Conservation (phyloP, 345 rosid genomes). For the Odontarrhena argentea region DNA sequence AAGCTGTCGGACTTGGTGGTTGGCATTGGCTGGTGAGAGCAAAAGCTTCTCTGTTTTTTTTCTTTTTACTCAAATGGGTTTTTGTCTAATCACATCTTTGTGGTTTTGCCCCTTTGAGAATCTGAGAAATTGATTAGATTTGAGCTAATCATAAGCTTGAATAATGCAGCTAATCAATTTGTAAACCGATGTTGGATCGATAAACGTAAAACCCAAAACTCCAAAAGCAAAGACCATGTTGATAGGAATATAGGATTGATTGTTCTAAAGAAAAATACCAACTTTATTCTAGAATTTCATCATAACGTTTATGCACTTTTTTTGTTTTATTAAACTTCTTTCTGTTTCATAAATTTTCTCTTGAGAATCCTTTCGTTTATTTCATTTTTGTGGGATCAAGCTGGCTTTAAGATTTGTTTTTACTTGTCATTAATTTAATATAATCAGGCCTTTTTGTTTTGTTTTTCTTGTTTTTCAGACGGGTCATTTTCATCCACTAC, state of each 20-base stretch:
- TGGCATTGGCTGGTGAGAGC: constrained; percentile 96
- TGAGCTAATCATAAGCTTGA: constrained; percentile 25
- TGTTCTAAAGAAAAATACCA: constrained; percentile 3
- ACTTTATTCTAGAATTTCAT: constrained; percentile 28
- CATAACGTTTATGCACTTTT: constrained; percentile 36
- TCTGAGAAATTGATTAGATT: constrained; percentile 1
- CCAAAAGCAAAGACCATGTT: neutral
- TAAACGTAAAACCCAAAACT: neutral
- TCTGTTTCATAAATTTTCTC: constrained; percentile 7
- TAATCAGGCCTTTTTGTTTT: constrained; percentile 4
- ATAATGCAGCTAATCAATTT: constrained; percentile 29
- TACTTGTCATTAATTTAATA: constrained; percentile 34
- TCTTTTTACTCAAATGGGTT: neutral
- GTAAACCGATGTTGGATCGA: constrained; percentile 25
- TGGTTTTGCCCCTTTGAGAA: neutral
- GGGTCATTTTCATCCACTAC: constrained; percentile 39
- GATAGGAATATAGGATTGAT: constrained; percentile 34
- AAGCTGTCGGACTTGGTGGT: constrained; percentile 96
- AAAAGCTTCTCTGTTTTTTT: neutral
- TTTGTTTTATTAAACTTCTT: neutral
- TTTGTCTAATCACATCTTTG: constrained; percentile 24
- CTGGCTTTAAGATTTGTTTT: constrained; percentile 41
- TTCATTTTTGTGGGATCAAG: constrained; percentile 41
- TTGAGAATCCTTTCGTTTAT: constrained; percentile 31
- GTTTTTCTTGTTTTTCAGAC: constrained; percentile 27